These are phyloP conservation scores for Eucalyptus lansdowneana DNA, from an alignment of 345 rosid genomes.

Conservation along the genomic window DNA sequence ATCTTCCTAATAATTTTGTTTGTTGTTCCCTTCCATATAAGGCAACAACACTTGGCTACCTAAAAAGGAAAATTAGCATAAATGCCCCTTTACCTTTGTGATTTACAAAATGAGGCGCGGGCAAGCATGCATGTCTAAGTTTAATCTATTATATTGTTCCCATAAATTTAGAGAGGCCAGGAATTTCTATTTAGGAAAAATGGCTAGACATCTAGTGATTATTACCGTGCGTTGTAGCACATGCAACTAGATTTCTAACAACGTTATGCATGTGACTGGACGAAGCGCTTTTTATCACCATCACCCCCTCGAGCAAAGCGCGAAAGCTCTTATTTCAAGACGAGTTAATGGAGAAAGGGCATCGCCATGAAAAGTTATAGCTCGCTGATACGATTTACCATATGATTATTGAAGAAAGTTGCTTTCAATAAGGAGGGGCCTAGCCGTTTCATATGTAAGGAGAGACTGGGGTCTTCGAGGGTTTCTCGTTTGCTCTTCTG, in stretches of 20 bases:
- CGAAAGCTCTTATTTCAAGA: background rate
- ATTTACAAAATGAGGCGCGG: background rate
- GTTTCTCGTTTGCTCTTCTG: background rate
- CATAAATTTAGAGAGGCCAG: background rate
- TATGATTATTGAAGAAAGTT: background rate
- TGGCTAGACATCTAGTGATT: background rate
- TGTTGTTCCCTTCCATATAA: slow-evolving; percentile 21
- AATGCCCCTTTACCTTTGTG: background rate
- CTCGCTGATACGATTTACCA: background rate
- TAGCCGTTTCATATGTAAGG: background rate
- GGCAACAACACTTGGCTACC: slow-evolving; percentile 22
- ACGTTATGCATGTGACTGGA: background rate
- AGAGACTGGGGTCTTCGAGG: background rate
- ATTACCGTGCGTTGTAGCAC: background rate
- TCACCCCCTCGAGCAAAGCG: background rate
- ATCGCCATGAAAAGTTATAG: background rate
- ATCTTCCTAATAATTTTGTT: slow-evolving; percentile 6
- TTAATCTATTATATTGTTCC: background rate
- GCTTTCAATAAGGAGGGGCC: background rate
- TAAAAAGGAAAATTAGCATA: slow-evolving; percentile 29
- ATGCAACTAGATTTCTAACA: background rate
- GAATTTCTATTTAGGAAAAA: background rate
- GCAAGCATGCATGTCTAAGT: background rate
- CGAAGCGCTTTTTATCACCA: background rate
- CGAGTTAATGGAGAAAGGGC: background rate